Evolutionary conservation across 306 rosid genomes (phyloP), one percentile per base, ranked within the genome.

Genomic region (Cajanus cajan): DNA sequence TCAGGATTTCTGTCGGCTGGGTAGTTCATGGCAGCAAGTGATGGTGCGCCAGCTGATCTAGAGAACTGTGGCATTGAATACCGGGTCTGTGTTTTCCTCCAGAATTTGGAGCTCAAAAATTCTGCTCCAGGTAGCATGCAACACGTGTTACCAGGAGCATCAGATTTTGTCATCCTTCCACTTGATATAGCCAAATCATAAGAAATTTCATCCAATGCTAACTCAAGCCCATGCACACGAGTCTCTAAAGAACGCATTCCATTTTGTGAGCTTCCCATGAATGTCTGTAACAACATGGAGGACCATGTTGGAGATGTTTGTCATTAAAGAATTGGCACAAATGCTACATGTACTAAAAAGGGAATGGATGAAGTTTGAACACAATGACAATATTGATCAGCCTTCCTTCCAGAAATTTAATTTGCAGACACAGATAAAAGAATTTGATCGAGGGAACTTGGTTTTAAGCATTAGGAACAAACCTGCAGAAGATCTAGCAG

Each of bases 231-330:
- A 75, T 91, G 98, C 7, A 96, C 99, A 19, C 99, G 99, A 5
- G 93, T 89, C 91, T 96, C 99, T 85, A 96, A 81, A 19, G 97
- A 85, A n/a, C 22, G 92, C 97, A 96, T 90, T 81, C 98, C 99
- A 48, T 80, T 86, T 78, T 93, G 97, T 12, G 99, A 96, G 96
- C 89, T 96, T 75, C 96, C 96, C 54, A 96, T 93, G 92, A 96
- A 91, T 80, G 83, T 90, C 99, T 96, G 87, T 45, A 69, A 58
- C 41, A 73, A 75, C 66, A 76, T 59, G 13, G 36, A 33, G 76
- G 34, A 68, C 14, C 61, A 54, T 76, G 55, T 79, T 64, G 76
- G 45, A 76, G 31, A 69, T 74, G 64, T 63, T 85, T 80, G 41
- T 78, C 50, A 66, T 59, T 70, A 71, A 65, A 82, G 18, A 25